Evolutionary conservation across 2,329 filamentous ascomycete species (phyloP).

Genomic region (Colletotrichum shisoi): DNA sequence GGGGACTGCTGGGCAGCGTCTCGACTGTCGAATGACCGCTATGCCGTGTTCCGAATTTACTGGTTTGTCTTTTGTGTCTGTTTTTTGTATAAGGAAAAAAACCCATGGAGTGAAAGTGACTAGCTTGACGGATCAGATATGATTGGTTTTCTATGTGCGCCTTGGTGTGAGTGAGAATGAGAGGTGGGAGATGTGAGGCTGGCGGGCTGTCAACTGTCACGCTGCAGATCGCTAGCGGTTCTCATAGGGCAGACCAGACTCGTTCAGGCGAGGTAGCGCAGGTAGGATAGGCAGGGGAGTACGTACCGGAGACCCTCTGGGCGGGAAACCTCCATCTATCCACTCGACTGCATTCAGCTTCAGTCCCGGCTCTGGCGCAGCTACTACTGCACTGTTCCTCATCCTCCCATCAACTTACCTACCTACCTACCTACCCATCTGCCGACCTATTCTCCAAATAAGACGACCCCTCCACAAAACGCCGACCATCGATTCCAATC

Average conservation of each 20-base stretch:
- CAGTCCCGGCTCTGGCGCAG: slow-evolving; percentile 31
- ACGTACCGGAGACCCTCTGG: slow-evolving; percentile 34
- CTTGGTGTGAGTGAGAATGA: background rate
- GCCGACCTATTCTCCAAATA: background rate
- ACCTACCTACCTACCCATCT: slow-evolving; percentile 1
- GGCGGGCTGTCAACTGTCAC: slow-evolving; percentile 11
- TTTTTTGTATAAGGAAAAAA: too few relatives aligned
- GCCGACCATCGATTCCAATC: slow-evolving; percentile 9
- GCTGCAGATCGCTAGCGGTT: slow-evolving; percentile 16
- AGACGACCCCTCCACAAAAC: too few relatives aligned
- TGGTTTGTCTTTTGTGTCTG: too few relatives aligned
- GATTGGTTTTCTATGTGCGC: background rate
- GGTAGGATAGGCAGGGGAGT: background rate
- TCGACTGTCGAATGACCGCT: slow-evolving; percentile 15
- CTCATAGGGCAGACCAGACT: slow-evolving; percentile 6
- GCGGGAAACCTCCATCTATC: slow-evolving; percentile 39
- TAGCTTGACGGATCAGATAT: background rate
- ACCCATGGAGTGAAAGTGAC: background rate
- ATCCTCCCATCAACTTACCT: slow-evolving; percentile 26
- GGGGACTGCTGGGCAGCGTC: slow-evolving; percentile 24
- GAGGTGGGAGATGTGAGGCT: too few relatives aligned
- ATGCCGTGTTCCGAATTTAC: background rate
- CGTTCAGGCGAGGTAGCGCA: background rate
- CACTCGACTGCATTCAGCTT: slow-evolving; percentile 37
- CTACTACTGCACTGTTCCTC: slow-evolving; percentile 13